Base-by-base conservation (phyloP, 208 protist species). In the Crithidia expoeki region DNA sequence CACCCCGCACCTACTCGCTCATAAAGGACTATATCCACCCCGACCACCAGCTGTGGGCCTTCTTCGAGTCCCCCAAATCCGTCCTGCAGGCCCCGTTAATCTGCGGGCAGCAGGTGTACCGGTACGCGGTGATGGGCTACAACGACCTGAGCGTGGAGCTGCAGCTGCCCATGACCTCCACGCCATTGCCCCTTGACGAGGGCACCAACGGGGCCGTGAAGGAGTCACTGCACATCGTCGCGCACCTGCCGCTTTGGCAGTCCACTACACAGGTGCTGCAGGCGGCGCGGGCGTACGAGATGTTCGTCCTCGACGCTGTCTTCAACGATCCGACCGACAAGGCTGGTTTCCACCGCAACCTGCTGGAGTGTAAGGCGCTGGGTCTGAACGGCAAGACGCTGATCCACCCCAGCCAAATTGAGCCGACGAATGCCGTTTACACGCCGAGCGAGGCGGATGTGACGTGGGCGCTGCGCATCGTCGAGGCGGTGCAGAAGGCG, bases 301-400 rank as follows among this genome's bases (percentile, higher is more conserved):
- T 96, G 84, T 76, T 80, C 34, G 78, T 89, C 33, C 52, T 96
- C 21, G 89, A 94, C 55, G 89, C 74, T 9, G 77, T 89, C 60
- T 94, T 89, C 78, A 89, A 86, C 68, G 80, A 95, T 72, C 80
- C 81, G 2, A 84, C 86, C 12, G 88, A 94, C 72, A 77, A 64
- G 14, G 67, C n/a, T 9, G 87, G 89, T 51, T 94, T 96, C 67
- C 67, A 58, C 32, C 79, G 72, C 38, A 79, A 86, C 50, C 52
- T 93, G 16, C 80, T 57, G 28, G 71, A 72, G 60, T 84, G 79
- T 53, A 78, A 80, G 27, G 72, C 74, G 12, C 64, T 97, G n/a
- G 93, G 93, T 0, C 90, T 95, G 58, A 79, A 95, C 52, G 93
- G 93, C 36, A 91, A 90, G 62, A 82, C 88, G 17, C 65, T 94